Conservation (phyloP, 2,329 filamentous ascomycete genomes). For the Delphinella strobiligena region DNA sequence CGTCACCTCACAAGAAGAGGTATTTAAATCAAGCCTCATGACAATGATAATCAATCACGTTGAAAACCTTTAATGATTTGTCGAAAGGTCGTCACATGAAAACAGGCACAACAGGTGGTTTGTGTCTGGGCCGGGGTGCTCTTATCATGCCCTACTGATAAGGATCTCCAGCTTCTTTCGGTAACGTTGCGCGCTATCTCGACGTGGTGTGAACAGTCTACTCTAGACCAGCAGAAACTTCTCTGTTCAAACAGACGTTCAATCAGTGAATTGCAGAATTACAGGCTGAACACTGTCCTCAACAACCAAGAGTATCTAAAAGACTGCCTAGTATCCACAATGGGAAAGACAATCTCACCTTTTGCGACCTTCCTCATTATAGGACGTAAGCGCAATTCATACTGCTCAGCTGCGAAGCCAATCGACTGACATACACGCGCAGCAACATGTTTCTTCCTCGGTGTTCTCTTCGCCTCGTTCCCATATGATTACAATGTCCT, state of each 20-base stretch:
- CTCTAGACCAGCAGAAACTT: too few relatives aligned
- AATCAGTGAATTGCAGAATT: too few relatives aligned
- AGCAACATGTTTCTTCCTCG: slow-evolving; percentile 89
- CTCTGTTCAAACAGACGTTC: too few relatives aligned
- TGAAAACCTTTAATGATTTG: too few relatives aligned
- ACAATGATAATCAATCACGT: too few relatives aligned
- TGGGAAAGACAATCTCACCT: slow-evolving; percentile 23
- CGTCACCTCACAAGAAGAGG: too few relatives aligned
- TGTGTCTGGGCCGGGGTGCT: too few relatives aligned
- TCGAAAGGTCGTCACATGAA: neutral
- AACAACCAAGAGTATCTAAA: too few relatives aligned
- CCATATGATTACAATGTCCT: slow-evolving; percentile 91
- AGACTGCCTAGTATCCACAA: too few relatives aligned
- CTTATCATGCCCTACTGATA: neutral
- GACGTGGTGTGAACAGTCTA: neutral
- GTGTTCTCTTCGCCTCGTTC: slow-evolving; percentile 91
- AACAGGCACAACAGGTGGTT: neutral
- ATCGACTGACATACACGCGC: slow-evolving; percentile 5
- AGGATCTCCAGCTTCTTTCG: neutral
- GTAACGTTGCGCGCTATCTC: neutral
- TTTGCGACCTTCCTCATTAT: slow-evolving; percentile 97
- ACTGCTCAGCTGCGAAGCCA: slow-evolving; percentile 40
- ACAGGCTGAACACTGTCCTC: too few relatives aligned
- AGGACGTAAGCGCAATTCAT: slow-evolving; percentile 58
- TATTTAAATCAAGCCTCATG: too few relatives aligned